phyloP scores from a whole-genome alignment of 495 filamentous ascomycete genomes.

The Aspergillus mulundensis region DNA sequence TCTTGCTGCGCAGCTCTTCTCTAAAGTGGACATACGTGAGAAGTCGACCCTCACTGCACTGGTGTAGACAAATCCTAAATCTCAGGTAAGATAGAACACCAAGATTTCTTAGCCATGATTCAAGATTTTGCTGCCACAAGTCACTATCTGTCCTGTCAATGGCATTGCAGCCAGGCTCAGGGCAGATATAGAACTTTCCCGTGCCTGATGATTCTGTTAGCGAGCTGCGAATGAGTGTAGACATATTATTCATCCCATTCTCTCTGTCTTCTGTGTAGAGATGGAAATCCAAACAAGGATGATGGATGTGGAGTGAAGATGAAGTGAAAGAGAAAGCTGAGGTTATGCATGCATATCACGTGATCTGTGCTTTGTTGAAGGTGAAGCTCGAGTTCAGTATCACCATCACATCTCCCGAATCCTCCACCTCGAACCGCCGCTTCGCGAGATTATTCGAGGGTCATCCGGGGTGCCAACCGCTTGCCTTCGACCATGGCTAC shows the following conservation, averaged over 20 bases:
- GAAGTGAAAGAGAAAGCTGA: neutral
- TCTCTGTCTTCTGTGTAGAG: too few relatives aligned
- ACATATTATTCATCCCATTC: too few relatives aligned
- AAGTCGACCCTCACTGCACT: too few relatives aligned
- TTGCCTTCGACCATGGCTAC: conserved; percentile 15
- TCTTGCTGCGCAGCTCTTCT: too few relatives aligned
- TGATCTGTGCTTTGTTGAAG: neutral
- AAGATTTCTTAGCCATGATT: too few relatives aligned
- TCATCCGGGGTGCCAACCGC: neutral
- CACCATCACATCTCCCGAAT: neutral
- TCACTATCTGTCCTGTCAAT: too few relatives aligned
- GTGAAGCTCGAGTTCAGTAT: conserved; percentile 2
- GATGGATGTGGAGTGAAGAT: neutral
- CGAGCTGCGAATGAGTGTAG: neutral
- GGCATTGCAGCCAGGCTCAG: too few relatives aligned
- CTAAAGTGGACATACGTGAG: too few relatives aligned
- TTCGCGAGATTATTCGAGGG: neutral
- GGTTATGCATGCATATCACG: neutral
- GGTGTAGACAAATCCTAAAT: too few relatives aligned
- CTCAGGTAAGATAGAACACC: too few relatives aligned
- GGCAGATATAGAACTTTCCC: too few relatives aligned
- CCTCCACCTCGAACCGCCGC: neutral
- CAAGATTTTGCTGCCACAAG: too few relatives aligned
- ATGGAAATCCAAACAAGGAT: neutral
- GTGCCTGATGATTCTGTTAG: neutral